Conservation (phyloP, 2,329 filamentous ascomycete genomes). For the Teratosphaeria zuluensis region DNA sequence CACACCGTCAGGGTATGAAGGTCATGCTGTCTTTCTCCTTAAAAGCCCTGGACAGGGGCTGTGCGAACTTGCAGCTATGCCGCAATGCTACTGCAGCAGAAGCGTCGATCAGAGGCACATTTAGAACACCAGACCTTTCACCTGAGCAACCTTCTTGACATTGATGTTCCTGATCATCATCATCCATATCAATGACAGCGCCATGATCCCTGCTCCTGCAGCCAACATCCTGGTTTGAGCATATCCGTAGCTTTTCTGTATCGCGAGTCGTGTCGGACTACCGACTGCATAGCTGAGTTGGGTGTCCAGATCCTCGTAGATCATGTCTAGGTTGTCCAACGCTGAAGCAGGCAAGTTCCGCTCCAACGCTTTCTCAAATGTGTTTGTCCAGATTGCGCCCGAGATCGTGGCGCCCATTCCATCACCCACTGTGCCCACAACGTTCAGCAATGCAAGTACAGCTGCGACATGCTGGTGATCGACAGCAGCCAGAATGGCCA, state of each 20-base stretch:
- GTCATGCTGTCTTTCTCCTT: too few relatives aligned
- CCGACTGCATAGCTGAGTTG: constrained; percentile 35
- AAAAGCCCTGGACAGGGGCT: neutral
- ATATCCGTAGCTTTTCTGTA: constrained; percentile 38
- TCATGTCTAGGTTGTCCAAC: constrained; percentile 25
- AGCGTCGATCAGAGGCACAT: neutral
- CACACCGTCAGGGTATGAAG: too few relatives aligned
- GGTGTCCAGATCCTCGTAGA: constrained; percentile 26
- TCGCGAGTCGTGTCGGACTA: constrained; percentile 32
- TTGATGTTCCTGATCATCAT: constrained; percentile 26
- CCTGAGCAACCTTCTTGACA: constrained; percentile 25
- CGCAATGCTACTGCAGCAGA: neutral
- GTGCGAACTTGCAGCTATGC: neutral
- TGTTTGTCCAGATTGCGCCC: constrained; percentile 27
- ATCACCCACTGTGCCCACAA: constrained; percentile 26
- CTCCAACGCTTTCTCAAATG: constrained; percentile 9
- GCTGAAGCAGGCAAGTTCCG: constrained; percentile 36
- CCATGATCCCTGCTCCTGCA: constrained; percentile 24
- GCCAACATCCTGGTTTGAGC: constrained; percentile 37
- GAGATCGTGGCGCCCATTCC: constrained; percentile 26
- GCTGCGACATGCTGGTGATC: constrained; percentile 26
- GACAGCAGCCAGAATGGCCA: constrained; percentile 26
- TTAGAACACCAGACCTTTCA: constrained; percentile 25
- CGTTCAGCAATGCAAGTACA: constrained; percentile 25
- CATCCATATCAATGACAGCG: constrained; percentile 18